Base-by-base conservation (phyloP, 306 rosid species). In the Oemleria cerasiformis region DNA sequence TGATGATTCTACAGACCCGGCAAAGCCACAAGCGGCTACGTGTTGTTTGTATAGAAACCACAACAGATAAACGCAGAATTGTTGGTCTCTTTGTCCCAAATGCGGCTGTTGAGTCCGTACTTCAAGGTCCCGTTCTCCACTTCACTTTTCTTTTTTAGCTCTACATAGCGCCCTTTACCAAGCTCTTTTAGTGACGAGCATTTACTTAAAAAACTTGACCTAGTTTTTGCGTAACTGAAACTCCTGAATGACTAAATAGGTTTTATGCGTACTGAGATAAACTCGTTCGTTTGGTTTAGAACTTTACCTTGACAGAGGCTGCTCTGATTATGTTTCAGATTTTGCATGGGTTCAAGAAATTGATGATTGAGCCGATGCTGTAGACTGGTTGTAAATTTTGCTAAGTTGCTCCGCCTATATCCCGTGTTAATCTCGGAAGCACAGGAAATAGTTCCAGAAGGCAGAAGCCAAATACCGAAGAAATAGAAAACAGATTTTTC, bases 11-110 rank as follows among this genome's bases (percentile, higher is more conserved):
- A 23, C 83, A 95, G 99, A 86, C 95, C 73, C 96, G 90, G 58
- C 87, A 77, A 50, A 95, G 92, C 88, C 99, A 95, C 83, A 88
- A 85, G 90, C 87, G 92, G 72, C 88, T 95, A 14, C 96, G 96
- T 21, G 99, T 91, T 64, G 99, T 95, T 73, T 95, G 96, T 66
- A 86, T 89, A 62, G 96, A 87, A 85, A 95, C 99, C 75, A 89
- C 92, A 17, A 76, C 79, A 54, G 96, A 91, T 75, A 86, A 76
- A 59, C 85, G 70, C 79, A 87, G 97, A 62, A 88, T 95, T 53
- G 99, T 95, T 75, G 97, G 99, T 71, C 89, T 95, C 57, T 91
- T 85, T 78, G 96, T 95, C 49, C 97, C 99, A 59, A 95, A 95
- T 77, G 86, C 96, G 61, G 99, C 92, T 14, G 97, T 95, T 72